Evolutionary conservation across 1,139 yeast genomes (phyloP).

Genomic region (Pichia sp.): DNA sequence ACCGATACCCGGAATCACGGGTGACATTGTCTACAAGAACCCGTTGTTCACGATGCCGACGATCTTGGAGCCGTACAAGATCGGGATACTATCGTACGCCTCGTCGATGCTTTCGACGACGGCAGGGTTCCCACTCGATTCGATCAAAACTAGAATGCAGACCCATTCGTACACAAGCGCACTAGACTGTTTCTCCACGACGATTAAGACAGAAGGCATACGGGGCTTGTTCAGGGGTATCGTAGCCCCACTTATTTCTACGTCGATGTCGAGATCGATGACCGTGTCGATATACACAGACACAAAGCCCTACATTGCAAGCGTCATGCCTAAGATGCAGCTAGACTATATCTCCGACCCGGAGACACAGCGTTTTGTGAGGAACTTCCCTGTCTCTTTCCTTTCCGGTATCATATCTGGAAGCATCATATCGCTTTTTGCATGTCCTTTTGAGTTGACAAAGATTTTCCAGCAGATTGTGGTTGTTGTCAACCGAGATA

Average conservation of each 20-base stretch:
- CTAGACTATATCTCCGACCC: background rate
- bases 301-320: slow-evolving; percentile 45
- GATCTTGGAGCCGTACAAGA: slow-evolving; percentile 49
- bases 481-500: slow-evolving; percentile 36
- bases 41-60: slow-evolving; percentile 48
- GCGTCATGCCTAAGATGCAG: slow-evolving; percentile 9
- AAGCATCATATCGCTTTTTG: slow-evolving; percentile 56
- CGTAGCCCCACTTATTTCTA: slow-evolving; percentile 63
- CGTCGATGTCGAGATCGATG: slow-evolving; percentile 61
- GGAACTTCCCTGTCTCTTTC: slow-evolving; percentile 64
- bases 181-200: slow-evolving; percentile 54
- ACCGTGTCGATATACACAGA: slow-evolving; percentile 64
- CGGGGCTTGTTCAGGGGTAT: slow-evolving; percentile 75
- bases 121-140: slow-evolving; percentile 78
- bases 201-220: slow-evolving; percentile 60
- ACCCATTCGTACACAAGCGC: slow-evolving; percentile 63
- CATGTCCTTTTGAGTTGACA: slow-evolving; percentile 84
- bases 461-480: slow-evolving; percentile 76
- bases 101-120: slow-evolving; percentile 68
- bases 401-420: slow-evolving; percentile 68
- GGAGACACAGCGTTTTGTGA: slow-evolving; percentile 26
- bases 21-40: slow-evolving; percentile 31
- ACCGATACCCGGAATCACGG: slow-evolving; percentile 36
- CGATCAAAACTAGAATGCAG: slow-evolving; percentile 81
- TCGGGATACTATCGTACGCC: slow-evolving; percentile 56